These are phyloP conservation scores for Ophiocordyceps camponoti-floridani DNA, from an alignment of 2,329 filamentous ascomycete species.

Conservation along the genomic window DNA sequence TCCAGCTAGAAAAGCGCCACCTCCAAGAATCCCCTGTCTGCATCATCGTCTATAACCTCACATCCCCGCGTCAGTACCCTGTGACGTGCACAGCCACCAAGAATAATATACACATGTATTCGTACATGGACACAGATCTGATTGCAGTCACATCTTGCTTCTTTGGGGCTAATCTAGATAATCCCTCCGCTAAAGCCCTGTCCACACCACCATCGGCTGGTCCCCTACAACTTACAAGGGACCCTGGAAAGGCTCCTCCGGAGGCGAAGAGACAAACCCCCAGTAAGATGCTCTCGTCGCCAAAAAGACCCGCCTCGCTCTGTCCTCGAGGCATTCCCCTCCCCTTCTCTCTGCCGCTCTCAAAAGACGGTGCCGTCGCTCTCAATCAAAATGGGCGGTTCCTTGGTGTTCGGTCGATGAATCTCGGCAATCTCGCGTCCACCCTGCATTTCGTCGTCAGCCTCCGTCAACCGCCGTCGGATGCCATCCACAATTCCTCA, in stretches of 20 bases:
- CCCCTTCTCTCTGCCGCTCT: constrained; percentile 1
- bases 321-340: too few species aligned
- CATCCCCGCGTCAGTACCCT: too few species aligned
- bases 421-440: constrained; percentile 93
- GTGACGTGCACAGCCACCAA: neutral
- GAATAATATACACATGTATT: too few species aligned
- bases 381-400: constrained; percentile 88
- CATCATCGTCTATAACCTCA: too few species aligned
- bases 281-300: neutral
- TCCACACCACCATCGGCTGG: neutral
- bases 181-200: neutral
- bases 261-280: neutral
- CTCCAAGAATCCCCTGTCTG: too few species aligned
- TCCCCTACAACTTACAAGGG: too few species aligned
- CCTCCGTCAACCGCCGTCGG: neutral
- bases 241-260: neutral
- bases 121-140: neutral
- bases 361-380: constrained; percentile 95
- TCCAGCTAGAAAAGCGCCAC: too few species aligned
- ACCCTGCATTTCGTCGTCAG: constrained; percentile 36
- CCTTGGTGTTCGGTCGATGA: constrained; percentile 86
- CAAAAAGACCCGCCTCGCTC: neutral
- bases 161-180: too few species aligned
- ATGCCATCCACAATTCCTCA: constrained; percentile 20
- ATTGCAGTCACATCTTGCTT: neutral